phyloP scores from a whole-genome alignment of 2,329 filamentous ascomycete genomes.

The Monosporascus cannonballus region DNA sequence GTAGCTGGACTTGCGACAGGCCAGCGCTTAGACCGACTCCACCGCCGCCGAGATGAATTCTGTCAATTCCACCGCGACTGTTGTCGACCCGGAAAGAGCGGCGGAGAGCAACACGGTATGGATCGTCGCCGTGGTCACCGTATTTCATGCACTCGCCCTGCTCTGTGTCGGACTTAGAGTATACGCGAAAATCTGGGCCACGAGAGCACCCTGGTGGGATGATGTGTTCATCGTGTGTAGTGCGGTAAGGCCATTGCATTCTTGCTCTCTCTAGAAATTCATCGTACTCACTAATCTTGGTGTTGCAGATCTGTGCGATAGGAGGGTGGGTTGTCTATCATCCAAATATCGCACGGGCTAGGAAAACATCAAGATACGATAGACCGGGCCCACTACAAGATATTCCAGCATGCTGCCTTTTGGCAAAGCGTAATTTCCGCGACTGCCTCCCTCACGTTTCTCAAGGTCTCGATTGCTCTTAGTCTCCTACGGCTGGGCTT shows the following conservation, averaged over 20 bases:
- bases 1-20: neutral
- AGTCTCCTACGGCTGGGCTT: conserved; percentile 34
- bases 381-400: conserved; percentile 21
- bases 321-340: conserved; percentile 24
- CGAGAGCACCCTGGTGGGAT: conserved; percentile 17
- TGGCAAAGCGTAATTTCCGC: conserved; percentile 41
- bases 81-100: neutral
- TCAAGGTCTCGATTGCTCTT: conserved; percentile 41
- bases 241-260: conserved; percentile 10
- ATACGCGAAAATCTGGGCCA: neutral
- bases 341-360: conserved; percentile 38
- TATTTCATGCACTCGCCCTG: neutral
- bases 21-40: neutral
- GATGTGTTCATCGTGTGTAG: conserved; percentile 22
- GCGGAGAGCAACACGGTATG: neutral
- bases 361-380: conserved; percentile 38
- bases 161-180: neutral
- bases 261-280: neutral
- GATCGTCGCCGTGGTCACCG: neutral
- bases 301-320: conserved; percentile 20
- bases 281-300: neutral
- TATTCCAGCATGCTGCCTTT: conserved; percentile 35
- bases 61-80: neutral
- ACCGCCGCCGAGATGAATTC: neutral
- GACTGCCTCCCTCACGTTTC: conserved; percentile 30